Evolutionary conservation across 371 early-diverging fungal species (phyloP), one percentile per base, ranked within the genome.

Genomic region (Mucor sp.): DNA sequence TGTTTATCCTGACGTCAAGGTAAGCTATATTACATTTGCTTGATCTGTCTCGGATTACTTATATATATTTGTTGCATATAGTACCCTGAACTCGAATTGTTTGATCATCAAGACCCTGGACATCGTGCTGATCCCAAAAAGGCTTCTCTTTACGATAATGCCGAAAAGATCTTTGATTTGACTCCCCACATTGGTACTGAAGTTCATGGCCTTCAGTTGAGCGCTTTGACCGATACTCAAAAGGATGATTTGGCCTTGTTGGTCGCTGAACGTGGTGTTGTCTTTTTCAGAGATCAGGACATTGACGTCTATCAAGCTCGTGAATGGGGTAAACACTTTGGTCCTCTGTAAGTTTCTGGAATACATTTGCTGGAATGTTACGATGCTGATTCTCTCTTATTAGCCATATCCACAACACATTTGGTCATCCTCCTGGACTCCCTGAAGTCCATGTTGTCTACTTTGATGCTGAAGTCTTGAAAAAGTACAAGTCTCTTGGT

Each of bases 121-220:
- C 76, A 74, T 55, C 80, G 74, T 6, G 87, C 72, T 8, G 89
- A 90, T 57, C 86, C 89, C 11, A 82, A 79, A 59, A 87, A 87
- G 74, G 80, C 84, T 27, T 83, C 89, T 8, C 68, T 90, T 37
- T 77, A 81, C 39, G 76, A 82, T 33, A 78, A 74, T 50, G 89
- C 87, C 53, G 82, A 82, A 65, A 87, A 87, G 73, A 71, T 86
- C 57, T 76, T 83, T 70, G 89, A 90, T 37, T 69, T 89, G 28
- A 79, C 88, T 0, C 89, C 87, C 44, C 72, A 82, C 56, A 84
- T 91, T 64, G 91, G 91, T 57, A 90, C 91, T n/a, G 90, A 89
- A 63, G 66, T 91, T 35, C 86, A 84, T 43, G 86, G 89, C n/a
- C 68, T 89, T 48, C 86, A 84, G 57, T 72, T 87, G 33, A 64